A percentile compares a stretch with the other conserved stretches of the same genome.
Conservation (phyloP, 345 rosid species). For the Arabis hirsuta region DNA sequence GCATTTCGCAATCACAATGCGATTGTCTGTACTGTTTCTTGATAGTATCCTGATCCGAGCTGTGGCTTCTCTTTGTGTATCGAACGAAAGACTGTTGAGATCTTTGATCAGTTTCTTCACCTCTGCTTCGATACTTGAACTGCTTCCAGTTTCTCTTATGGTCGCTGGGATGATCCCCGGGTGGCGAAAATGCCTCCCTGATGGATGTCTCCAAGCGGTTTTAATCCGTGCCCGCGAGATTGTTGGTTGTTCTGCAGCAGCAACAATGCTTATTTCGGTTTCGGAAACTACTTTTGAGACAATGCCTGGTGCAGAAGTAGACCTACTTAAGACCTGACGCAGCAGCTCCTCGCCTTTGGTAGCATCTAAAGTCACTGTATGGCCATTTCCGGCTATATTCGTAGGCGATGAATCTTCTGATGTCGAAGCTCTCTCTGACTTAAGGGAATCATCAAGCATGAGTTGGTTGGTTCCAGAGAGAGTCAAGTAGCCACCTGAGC, state of each 20-base stretch:
- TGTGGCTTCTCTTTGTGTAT: constrained; percentile 67
- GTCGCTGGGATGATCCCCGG: constrained; percentile 76
- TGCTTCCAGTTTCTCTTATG: constrained; percentile 65
- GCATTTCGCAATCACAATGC: constrained; percentile 73
- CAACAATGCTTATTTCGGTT: constrained; percentile 45
- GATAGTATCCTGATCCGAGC: constrained; percentile 70
- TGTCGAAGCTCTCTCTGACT: constrained; percentile 35
- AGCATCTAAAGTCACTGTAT: constrained; percentile 49
- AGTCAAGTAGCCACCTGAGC: constrained; percentile 47
- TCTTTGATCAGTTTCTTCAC: constrained; percentile 73
- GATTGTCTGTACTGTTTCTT: constrained; percentile 75
- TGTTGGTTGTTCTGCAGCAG: not conserved
- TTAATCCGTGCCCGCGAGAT: not conserved
- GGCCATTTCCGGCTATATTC: not conserved
- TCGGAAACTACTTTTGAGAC: constrained; percentile 50
- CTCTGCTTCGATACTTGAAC: constrained; percentile 71
- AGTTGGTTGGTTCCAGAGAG: not conserved
- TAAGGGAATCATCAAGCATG: constrained; percentile 43
- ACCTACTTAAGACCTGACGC: constrained; percentile 54
- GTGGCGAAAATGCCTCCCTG: constrained; percentile 56
- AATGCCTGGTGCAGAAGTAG: constrained; percentile 63
- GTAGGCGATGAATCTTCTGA: constrained; percentile 25
- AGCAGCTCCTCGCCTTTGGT: constrained; percentile 42
- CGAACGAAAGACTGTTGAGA: constrained; percentile 59
- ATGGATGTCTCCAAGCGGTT: constrained; percentile 59